phyloP scores from a whole-genome alignment of 2,329 filamentous ascomycete species.

The Fusarium sp. region DNA sequence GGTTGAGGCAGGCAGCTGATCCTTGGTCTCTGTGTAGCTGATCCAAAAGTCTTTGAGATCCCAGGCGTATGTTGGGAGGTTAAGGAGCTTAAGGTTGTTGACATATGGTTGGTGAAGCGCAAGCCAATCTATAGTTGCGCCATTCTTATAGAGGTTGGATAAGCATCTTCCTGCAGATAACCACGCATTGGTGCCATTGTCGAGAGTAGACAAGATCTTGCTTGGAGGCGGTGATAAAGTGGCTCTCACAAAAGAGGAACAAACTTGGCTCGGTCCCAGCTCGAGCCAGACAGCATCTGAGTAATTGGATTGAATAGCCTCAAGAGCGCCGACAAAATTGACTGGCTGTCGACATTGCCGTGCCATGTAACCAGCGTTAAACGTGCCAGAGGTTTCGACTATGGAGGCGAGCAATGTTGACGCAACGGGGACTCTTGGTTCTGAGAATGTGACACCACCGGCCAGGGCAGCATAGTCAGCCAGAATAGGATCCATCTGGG shows the following conservation, averaged over 20 bases:
- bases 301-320: neutral
- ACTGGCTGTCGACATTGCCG: neutral
- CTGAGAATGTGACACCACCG: neutral
- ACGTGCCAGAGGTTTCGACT: neutral
- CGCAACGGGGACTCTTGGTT: conserved; percentile 7
- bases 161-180: neutral
- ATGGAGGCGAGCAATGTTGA: conserved; percentile 2
- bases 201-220: neutral
- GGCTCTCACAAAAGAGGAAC: neutral
- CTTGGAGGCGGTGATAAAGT: neutral
- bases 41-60: conserved; percentile 5
- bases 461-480: conserved; percentile 58
- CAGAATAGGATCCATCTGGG: conserved; percentile 57
- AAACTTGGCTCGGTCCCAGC: neutral
- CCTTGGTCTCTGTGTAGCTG: neutral
- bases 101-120: neutral
- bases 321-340: neutral
- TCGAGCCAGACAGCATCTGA: neutral
- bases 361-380: neutral
- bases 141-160: neutral
- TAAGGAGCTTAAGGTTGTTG: neutral
- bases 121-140: neutral
- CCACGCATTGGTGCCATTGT: neutral
- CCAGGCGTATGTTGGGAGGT: neutral
- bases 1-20: neutral